phyloP scores from a whole-genome alignment of 352 stramenopile genomes.

The Globisporangium abappressorium region DNA sequence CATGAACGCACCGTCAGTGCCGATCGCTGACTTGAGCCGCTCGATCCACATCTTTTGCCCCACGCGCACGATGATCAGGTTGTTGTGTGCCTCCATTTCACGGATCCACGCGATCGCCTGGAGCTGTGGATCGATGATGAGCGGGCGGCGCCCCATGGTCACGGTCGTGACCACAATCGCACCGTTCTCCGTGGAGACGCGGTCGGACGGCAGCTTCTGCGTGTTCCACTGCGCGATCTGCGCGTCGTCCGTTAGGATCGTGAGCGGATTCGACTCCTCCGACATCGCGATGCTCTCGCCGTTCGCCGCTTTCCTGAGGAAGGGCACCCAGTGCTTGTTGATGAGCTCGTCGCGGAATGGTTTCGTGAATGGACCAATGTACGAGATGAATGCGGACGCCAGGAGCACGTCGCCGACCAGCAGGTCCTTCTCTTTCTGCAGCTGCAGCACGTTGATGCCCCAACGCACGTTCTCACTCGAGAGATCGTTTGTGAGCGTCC shows the following conservation, averaged over 20 bases:
- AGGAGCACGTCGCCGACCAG: slow-evolving; percentile 93
- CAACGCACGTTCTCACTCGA: slow-evolving; percentile 95
- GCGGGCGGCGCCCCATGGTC: slow-evolving; percentile 84
- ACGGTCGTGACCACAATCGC: slow-evolving; percentile 91
- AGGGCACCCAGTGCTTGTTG: slow-evolving; percentile 92
- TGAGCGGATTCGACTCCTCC: slow-evolving; percentile 83
- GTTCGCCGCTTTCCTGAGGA: slow-evolving; percentile 82
- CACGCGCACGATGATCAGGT: slow-evolving; percentile 93
- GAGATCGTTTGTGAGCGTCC: slow-evolving; percentile 93
- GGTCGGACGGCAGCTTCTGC: slow-evolving; percentile 89
- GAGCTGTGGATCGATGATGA: slow-evolving; percentile 94
- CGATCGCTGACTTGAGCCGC: slow-evolving; percentile 92
- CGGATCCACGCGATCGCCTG: slow-evolving; percentile 94
- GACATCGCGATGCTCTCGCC: slow-evolving; percentile 90
- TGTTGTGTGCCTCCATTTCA: slow-evolving; percentile 89
- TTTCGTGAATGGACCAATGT: slow-evolving; percentile 95
- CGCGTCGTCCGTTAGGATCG: slow-evolving; percentile 90
- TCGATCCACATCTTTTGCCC: slow-evolving; percentile 94
- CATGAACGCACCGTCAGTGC: slow-evolving; percentile 90
- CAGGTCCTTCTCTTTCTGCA: slow-evolving; percentile 90
- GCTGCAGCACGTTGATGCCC: slow-evolving; percentile 91
- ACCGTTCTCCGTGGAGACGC: slow-evolving; percentile 93
- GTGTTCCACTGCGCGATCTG: slow-evolving; percentile 95
- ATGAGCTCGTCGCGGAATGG: slow-evolving; percentile 93
- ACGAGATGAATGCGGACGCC: slow-evolving; percentile 94